Conservation (phyloP, 768 basidiomycete species). For the Suillus americanus region DNA sequence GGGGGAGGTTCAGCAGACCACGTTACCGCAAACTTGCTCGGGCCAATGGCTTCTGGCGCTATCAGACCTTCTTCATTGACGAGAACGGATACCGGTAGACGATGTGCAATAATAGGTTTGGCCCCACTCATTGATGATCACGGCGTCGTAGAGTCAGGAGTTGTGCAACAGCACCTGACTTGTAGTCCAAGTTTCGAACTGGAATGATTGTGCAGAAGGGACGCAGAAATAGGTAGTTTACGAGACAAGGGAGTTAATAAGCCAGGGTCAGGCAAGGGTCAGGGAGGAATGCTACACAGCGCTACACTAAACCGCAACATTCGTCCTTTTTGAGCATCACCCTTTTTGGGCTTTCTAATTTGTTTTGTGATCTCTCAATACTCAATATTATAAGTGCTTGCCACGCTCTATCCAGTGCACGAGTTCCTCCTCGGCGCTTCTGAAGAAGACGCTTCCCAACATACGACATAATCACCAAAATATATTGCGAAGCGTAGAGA, state of each 20-base stretch:
- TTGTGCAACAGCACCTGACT: neutral
- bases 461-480: slow-evolving; percentile 13
- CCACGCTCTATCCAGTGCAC: neutral
- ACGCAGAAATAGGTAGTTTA: neutral
- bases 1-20: slow-evolving; percentile 51
- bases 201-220: neutral
- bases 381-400: neutral
- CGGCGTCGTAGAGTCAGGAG: neutral
- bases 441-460: neutral
- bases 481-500: slow-evolving; percentile 30
- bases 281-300: neutral
- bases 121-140: slow-evolving; percentile 26
- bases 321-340: slow-evolving; percentile 1
- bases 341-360: neutral
- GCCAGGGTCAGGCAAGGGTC: neutral
- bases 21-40: slow-evolving; percentile 61
- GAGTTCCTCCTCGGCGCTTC: neutral
- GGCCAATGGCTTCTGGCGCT: slow-evolving; percentile 44
- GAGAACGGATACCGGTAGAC: slow-evolving; percentile 42
- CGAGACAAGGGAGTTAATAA: neutral
- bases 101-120: slow-evolving; percentile 46
- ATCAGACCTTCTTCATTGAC: slow-evolving; percentile 42
- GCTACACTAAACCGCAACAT: slow-evolving; percentile 1
- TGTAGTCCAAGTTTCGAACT: neutral
- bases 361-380: neutral